Conservation (phyloP, 2,329 filamentous ascomycete genomes). For the Pseudophaeomoniella oleicola region DNA sequence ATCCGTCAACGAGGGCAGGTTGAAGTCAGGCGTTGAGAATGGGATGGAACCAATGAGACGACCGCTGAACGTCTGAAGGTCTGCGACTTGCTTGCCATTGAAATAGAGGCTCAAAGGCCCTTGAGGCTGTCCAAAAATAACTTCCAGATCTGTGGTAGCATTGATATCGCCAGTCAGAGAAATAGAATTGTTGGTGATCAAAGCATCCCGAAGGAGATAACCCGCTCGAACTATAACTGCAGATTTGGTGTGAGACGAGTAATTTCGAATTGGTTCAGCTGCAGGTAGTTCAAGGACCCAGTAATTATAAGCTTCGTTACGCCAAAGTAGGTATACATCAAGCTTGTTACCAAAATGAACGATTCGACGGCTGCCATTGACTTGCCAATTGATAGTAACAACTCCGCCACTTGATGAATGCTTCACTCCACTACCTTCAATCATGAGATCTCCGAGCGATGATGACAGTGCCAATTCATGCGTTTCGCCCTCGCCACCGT, state of each 20-base stretch:
- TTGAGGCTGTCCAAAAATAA: constrained; percentile 47
- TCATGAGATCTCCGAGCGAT: constrained; percentile 12
- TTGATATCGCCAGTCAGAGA: constrained; percentile 60
- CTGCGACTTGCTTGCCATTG: constrained; percentile 35
- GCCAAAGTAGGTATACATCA: constrained; percentile 15
- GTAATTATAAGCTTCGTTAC: constrained; percentile 29
- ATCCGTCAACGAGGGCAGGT: constrained; percentile 41
- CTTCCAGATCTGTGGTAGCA: constrained; percentile 49
- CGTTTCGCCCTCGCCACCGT: constrained; percentile 23
- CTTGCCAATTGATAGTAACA: constrained; percentile 36
- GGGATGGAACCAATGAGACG: constrained; percentile 32
- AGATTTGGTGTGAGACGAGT: constrained; percentile 15
- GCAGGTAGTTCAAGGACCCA: constrained; percentile 25
- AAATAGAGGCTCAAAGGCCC: constrained; percentile 42
- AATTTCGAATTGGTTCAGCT: constrained; percentile 15
- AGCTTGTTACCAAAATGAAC: constrained; percentile 19
- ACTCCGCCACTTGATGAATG: constrained; percentile 6
- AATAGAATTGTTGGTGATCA: constrained; percentile 40
- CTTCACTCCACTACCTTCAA: constrained; percentile 9
- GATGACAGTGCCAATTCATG: constrained; percentile 25
- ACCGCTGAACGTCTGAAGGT: constrained; percentile 23
- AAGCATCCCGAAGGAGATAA: constrained; percentile 32
- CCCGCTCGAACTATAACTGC: constrained; percentile 27
- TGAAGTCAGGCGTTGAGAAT: constrained; percentile 35
- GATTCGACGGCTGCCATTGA: constrained; percentile 31